Conservation (phyloP, 257 asterid species). For the Nicotiana paniculata region DNA sequence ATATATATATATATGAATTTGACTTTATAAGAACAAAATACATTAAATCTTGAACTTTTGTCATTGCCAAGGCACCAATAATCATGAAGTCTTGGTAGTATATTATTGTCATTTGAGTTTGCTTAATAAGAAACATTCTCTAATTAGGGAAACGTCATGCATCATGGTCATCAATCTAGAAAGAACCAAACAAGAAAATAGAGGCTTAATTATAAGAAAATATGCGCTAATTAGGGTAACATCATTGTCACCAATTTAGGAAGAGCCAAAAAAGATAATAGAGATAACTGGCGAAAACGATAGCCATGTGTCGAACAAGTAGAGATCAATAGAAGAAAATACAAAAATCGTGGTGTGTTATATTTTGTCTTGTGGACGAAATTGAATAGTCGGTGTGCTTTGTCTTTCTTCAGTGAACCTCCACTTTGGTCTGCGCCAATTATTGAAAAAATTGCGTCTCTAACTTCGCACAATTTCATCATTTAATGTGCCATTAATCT, state of each 20-base stretch:
- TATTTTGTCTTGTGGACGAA: neutral
- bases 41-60: no score
- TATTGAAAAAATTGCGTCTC: neutral
- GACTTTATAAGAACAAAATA: no score
- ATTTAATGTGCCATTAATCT: neutral
- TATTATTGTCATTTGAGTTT: neutral
- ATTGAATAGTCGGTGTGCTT: constrained; percentile 1
- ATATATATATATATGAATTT: no score
- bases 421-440: neutral
- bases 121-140: neutral
- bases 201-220: neutral
- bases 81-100: no score
- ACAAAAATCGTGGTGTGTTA: neutral
- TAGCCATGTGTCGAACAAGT: neutral
- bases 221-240: neutral
- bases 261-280: neutral
- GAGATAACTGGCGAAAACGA: neutral
- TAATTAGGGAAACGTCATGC: neutral
- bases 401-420: neutral
- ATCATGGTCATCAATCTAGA: neutral
- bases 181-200: neutral
- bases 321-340: neutral
- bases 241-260: neutral
- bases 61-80: no score
- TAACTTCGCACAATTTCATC: neutral